Percentiles rank a stretch among this genome's conserved stretches.
phyloP scores from a whole-genome alignment of 2,329 filamentous ascomycete species.

The Teratosphaeriaceae sp. region DNA sequence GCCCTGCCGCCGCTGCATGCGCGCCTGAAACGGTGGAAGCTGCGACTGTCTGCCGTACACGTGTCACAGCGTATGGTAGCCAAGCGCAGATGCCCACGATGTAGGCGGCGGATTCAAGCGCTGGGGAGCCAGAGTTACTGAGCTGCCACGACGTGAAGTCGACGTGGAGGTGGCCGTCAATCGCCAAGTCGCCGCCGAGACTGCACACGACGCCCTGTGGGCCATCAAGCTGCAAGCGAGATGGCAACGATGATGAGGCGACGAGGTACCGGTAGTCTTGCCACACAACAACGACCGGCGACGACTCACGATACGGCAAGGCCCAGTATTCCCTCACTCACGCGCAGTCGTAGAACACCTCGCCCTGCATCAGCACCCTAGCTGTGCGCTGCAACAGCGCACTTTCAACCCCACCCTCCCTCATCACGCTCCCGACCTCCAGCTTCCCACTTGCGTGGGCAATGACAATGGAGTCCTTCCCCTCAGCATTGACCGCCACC shows the following conservation, averaged over 20 bases:
- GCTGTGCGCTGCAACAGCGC: conserved; percentile 25
- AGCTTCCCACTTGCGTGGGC: conserved; percentile 24
- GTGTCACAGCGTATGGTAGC: too few species aligned
- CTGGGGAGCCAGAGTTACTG: too few species aligned
- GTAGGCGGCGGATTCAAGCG: too few species aligned
- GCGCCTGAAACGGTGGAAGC: too few species aligned
- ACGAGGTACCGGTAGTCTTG: too few species aligned
- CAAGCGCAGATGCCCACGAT: too few species aligned
- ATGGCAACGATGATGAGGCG: background rate
- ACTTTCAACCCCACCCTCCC: conserved; percentile 20
- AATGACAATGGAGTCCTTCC: conserved; percentile 18
- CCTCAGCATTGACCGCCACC: conserved; percentile 12
- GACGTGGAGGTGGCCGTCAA: too few species aligned
- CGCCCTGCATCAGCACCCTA: conserved; percentile 24
- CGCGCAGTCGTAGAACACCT: conserved; percentile 13
- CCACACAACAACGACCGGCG: too few species aligned
- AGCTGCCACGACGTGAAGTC: too few species aligned
- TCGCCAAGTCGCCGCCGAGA: background rate
- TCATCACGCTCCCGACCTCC: conserved; percentile 22
- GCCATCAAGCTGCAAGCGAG: background rate
- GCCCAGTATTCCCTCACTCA: background rate
- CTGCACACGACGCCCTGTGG: background rate
- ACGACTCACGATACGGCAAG: background rate
- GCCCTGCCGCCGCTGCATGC: too few species aligned
- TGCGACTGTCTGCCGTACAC: too few species aligned